Evolutionary conservation across 768 basidiomycete species (phyloP).

Genomic region (Pleurotus eryngii): DNA sequence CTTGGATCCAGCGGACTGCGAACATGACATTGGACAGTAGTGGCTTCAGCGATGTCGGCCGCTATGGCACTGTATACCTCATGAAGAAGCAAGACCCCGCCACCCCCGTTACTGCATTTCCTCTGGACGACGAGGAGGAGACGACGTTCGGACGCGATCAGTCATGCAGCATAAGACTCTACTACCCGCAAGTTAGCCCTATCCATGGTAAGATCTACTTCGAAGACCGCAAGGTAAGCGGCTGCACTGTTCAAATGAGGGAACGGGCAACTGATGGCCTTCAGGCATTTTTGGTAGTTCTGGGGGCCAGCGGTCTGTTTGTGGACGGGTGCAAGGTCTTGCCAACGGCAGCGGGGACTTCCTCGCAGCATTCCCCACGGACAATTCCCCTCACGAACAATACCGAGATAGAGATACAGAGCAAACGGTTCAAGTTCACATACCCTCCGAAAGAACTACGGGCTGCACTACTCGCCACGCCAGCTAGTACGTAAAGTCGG

Average conservation of each 20-base stretch:
- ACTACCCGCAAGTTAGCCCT: constrained; percentile 59
- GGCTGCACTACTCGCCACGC: constrained; percentile 46
- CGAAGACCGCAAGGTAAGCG: constrained; percentile 56
- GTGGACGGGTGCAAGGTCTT: constrained; percentile 65
- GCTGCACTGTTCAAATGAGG: too few relatives aligned
- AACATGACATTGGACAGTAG: constrained; percentile 36
- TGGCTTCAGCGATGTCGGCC: constrained; percentile 52
- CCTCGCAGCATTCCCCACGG: constrained; percentile 29
- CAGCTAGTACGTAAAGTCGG: constrained; percentile 35
- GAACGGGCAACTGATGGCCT: neutral
- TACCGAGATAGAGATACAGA: constrained; percentile 64
- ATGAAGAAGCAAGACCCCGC: constrained; percentile 49
- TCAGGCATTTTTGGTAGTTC: constrained; percentile 66
- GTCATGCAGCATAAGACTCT: constrained; percentile 62
- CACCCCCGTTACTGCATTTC: constrained; percentile 59
- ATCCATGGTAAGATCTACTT: constrained; percentile 70
- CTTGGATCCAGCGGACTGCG: neutral
- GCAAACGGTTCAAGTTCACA: constrained; percentile 66
- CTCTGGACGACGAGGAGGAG: constrained; percentile 63
- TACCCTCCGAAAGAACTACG: constrained; percentile 76
- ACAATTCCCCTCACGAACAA: constrained; percentile 66
- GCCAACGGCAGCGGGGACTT: constrained; percentile 28
- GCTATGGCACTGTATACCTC: constrained; percentile 62
- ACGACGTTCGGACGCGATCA: constrained; percentile 69
- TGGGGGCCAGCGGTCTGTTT: constrained; percentile 53